Evolutionary conservation across 2,329 filamentous ascomycete species (phyloP).

Genomic region (Claviceps maximensis): DNA sequence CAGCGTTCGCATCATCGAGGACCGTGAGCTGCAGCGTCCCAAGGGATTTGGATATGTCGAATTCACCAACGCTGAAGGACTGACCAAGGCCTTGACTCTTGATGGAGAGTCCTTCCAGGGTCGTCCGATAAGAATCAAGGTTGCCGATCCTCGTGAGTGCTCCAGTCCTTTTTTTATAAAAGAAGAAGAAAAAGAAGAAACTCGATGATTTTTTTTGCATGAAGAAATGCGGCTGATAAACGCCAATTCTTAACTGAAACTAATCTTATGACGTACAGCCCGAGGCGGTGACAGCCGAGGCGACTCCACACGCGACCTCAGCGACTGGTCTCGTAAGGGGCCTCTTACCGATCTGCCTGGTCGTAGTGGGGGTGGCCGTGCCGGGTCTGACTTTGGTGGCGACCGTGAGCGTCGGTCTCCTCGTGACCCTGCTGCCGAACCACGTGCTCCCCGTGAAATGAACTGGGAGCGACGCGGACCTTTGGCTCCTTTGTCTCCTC

Average conservation of each 20-base stretch:
- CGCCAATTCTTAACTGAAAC: neutral
- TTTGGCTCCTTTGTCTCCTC: constrained; percentile 54
- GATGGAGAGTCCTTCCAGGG: constrained; percentile 77
- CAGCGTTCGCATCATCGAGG: constrained; percentile 91
- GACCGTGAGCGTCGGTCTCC: constrained; percentile 44
- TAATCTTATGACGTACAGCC: constrained; percentile 38
- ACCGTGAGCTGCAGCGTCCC: constrained; percentile 82
- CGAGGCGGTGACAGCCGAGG: constrained; percentile 57
- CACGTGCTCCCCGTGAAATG: constrained; percentile 54
- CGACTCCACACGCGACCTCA: constrained; percentile 64
- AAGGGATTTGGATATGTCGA: constrained; percentile 99
- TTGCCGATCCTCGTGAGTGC: constrained; percentile 87
- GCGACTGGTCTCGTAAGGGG: constrained; percentile 87
- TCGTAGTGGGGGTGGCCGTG: constrained; percentile 28
- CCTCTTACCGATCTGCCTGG: constrained; percentile 64
- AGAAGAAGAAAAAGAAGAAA: too few species aligned
- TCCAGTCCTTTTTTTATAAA: neutral
- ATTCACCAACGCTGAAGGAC: constrained; percentile 72
- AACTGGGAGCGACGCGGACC: constrained; percentile 96
- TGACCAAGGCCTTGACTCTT: constrained; percentile 79
- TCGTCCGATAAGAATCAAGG: constrained; percentile 80
- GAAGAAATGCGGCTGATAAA: too few species aligned
- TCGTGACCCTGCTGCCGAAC: constrained; percentile 47
- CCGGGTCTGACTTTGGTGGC: constrained; percentile 33
- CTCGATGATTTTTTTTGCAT: neutral